Evolutionary conservation across 208 protist species (phyloP).

Genomic region (Naegleria fowleri): DNA sequence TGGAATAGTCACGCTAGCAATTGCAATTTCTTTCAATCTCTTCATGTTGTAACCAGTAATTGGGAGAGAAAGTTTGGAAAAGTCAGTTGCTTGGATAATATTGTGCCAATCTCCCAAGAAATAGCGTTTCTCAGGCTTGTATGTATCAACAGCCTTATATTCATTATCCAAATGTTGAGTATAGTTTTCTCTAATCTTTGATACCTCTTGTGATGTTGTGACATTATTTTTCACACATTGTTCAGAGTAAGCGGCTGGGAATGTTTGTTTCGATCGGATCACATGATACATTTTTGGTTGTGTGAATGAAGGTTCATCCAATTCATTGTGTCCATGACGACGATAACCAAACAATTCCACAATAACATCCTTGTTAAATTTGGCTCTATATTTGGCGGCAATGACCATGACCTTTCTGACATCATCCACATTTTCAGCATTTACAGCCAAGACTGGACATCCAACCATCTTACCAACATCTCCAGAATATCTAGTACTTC

Average conservation of each 20-base stretch:
- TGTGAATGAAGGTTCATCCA: conserved; percentile 94
- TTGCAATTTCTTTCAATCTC: not conserved
- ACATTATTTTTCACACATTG: conserved; percentile 64
- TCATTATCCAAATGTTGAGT: conserved; percentile 60
- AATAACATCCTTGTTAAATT: conserved; percentile 86
- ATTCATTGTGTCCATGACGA: conserved; percentile 94
- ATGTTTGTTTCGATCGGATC: conserved; percentile 71
- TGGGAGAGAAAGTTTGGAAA: not conserved
- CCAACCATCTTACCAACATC: conserved; percentile 88
- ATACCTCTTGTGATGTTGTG: conserved; percentile 60
- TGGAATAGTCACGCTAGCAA: not conserved
- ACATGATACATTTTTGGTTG: conserved; percentile 91
- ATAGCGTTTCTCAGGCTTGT: conserved; percentile 26
- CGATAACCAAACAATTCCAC: conserved; percentile 95
- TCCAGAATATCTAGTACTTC: conserved; percentile 94
- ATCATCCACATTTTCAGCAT: conserved; percentile 91
- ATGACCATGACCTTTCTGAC: conserved; percentile 77
- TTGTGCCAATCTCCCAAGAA: conserved; percentile 15
- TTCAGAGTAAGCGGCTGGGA: conserved; percentile 69
- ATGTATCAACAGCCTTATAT: conserved; percentile 61
- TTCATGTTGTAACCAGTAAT: not conserved
- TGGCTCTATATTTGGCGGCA: conserved; percentile 79
- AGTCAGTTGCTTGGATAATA: conserved; percentile 15
- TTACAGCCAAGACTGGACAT: conserved; percentile 94
- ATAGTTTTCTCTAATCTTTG: conserved; percentile 43